Evolutionary conservation across 768 basidiomycete species (phyloP).

Genomic region (Amanita pallidorosea): DNA sequence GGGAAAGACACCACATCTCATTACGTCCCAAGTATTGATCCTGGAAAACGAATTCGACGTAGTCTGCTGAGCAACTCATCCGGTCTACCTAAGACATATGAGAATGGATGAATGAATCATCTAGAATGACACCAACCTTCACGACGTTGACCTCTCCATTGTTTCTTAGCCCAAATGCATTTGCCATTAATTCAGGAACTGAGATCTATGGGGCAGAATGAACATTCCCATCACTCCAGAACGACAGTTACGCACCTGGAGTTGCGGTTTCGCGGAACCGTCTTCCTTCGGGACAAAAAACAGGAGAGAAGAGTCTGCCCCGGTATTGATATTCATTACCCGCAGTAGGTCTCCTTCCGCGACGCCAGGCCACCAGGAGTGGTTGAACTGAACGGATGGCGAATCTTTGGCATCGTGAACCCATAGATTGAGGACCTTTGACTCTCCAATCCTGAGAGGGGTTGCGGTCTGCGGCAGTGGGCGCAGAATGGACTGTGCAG

Average conservation of each 20-base stretch:
- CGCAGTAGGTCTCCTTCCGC: slow-evolving; percentile 65
- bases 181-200: slow-evolving; percentile 61
- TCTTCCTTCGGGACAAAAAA: slow-evolving; percentile 65
- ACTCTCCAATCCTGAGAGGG: slow-evolving; percentile 53
- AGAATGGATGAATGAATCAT: slow-evolving; percentile 2
- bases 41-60: slow-evolving; percentile 85
- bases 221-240: neutral
- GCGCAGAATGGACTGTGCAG: slow-evolving; percentile 55
- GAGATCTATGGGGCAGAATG: slow-evolving; percentile 44
- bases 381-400: slow-evolving; percentile 54
- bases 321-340: slow-evolving; percentile 33
- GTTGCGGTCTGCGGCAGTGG: slow-evolving; percentile 24
- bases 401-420: slow-evolving; percentile 62
- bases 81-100: slow-evolving; percentile 49
- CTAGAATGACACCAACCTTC: slow-evolving; percentile 33
- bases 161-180: slow-evolving; percentile 60
- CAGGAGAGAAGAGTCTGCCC: slow-evolving; percentile 34
- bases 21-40: slow-evolving; percentile 94
- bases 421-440: slow-evolving; percentile 57
- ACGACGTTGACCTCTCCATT: slow-evolving; percentile 61
- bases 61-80: slow-evolving; percentile 51
- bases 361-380: slow-evolving; percentile 69
- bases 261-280: slow-evolving; percentile 42
- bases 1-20: slow-evolving; percentile 94
- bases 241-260: slow-evolving; percentile 39